phyloP scores from a whole-genome alignment of 805 yeast species.

The Saturnispora quitensis region DNA sequence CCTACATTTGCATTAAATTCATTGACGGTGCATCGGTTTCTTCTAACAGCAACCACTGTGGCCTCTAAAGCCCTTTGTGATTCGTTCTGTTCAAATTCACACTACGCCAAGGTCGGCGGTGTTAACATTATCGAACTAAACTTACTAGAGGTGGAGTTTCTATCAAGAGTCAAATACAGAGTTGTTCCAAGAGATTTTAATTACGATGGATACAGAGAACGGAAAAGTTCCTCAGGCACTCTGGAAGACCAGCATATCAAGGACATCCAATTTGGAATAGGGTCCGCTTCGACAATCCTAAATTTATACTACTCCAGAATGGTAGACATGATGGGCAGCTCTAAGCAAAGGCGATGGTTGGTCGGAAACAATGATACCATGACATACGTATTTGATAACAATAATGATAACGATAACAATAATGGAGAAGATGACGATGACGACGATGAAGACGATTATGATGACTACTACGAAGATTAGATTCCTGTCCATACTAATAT shows the following conservation, averaged over 20 bases:
- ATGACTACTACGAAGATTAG: neutral
- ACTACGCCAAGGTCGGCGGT: conserved; percentile 95
- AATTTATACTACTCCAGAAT: conserved; percentile 41
- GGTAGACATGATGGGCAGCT: conserved; percentile 39
- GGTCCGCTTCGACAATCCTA: conserved; percentile 32
- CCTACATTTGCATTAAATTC: conserved; percentile 79
- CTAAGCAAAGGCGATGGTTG: conserved; percentile 10
- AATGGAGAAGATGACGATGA: neutral
- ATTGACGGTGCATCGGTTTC: conserved; percentile 85
- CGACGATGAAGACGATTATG: neutral
- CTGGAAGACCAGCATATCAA: conserved; percentile 15
- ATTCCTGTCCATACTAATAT: neutral
- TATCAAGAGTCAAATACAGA: conserved; percentile 70
- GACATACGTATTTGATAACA: conserved; percentile 9
- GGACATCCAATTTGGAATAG: conserved; percentile 21
- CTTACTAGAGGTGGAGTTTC: conserved; percentile 79
- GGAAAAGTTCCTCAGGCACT: conserved; percentile 21
- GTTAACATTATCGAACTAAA: conserved; percentile 76
- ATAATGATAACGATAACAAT: neutral
- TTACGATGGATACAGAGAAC: conserved; percentile 22
- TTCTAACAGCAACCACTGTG: conserved; percentile 82
- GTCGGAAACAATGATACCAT: conserved; percentile 26
- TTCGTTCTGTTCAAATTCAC: conserved; percentile 85
- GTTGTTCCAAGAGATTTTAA: conserved; percentile 50
- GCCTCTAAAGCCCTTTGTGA: conserved; percentile 90